phyloP scores from a whole-genome alignment of 352 stramenopile genomes.

The Elongisporangium undulatum region DNA sequence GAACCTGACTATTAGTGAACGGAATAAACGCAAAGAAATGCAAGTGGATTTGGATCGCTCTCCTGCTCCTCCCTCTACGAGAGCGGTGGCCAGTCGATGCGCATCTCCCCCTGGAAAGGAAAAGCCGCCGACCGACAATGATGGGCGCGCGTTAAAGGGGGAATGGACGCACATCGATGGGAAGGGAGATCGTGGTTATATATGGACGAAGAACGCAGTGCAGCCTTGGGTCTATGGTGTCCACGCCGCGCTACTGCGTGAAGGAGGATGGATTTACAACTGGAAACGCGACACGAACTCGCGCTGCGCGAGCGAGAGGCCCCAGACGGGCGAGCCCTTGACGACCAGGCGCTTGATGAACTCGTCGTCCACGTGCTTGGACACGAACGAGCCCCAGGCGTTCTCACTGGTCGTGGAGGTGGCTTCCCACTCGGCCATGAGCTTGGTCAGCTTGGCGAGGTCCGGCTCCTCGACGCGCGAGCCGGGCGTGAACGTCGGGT shows the following conservation, averaged over 20 bases:
- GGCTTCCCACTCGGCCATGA: slow-evolving; percentile 57
- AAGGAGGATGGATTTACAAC: slow-evolving; percentile 10
- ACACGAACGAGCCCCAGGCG: background rate
- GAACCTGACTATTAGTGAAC: background rate
- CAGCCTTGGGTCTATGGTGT: background rate
- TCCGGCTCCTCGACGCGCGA: slow-evolving; percentile 63
- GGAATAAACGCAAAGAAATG: too few relatives aligned
- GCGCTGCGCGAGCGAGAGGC: slow-evolving; percentile 64
- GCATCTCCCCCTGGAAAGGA: background rate
- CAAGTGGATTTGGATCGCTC: background rate
- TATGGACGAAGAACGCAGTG: background rate
- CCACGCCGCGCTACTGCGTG: background rate
- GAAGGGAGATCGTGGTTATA: background rate
- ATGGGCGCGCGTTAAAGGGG: background rate
- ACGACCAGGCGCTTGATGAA: slow-evolving; percentile 66
- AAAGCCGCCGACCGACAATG: background rate
- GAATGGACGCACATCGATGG: background rate
- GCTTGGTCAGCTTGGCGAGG: slow-evolving; percentile 40
- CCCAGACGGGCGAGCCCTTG: slow-evolving; percentile 70
- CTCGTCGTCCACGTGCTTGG: slow-evolving; percentile 29
- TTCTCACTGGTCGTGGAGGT: slow-evolving; percentile 1
- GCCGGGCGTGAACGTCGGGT: slow-evolving; percentile 52
- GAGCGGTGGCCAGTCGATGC: background rate
- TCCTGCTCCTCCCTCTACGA: background rate
- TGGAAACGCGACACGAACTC: slow-evolving; percentile 48